Conservation (phyloP, 2,329 filamentous ascomycete species). For the Aspergillus glaucus region DNA sequence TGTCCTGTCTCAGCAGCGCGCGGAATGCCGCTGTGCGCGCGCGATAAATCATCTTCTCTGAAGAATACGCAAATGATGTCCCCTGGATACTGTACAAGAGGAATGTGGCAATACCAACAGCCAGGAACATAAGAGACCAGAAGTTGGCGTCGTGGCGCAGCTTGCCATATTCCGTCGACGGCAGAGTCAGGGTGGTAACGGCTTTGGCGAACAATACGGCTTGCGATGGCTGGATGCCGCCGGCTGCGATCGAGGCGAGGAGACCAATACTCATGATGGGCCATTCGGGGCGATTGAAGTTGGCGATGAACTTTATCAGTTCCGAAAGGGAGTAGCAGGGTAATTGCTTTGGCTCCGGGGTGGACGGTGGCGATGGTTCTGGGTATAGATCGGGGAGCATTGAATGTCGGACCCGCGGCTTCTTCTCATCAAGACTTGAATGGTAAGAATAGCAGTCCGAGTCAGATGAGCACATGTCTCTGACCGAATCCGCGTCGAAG, state of each 20-base stretch:
- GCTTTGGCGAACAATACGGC: conserved; percentile 85
- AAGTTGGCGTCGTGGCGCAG: conserved; percentile 70
- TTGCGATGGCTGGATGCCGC: conserved; percentile 70
- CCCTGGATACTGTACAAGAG: conserved; percentile 64
- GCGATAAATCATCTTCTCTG: conserved; percentile 76
- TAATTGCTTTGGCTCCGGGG: conserved; percentile 23
- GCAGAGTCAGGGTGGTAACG: conserved; percentile 64
- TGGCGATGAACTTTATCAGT: conserved; percentile 69
- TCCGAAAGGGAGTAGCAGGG: conserved; percentile 64
- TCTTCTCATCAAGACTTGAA: no score
- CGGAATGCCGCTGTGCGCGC: conserved; percentile 79
- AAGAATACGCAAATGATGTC: conserved; percentile 72
- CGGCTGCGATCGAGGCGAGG: conserved; percentile 67
- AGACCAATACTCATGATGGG: conserved; percentile 68
- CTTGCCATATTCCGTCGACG: conserved; percentile 44
- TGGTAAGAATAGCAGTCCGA: no score
- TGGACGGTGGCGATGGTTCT: conserved; percentile 34
- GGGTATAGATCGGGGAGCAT: no score
- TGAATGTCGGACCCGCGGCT: no score
- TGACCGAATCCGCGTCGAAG: conserved; percentile 22
- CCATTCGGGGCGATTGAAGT: conserved; percentile 71
- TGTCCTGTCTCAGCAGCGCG: conserved; percentile 84
- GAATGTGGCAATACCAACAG: conserved; percentile 70
- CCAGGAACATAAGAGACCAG: conserved; percentile 83
- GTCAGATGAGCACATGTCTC: conserved; percentile 1